Evolutionary conservation across 768 basidiomycete species (phyloP).

Genomic region (Lentinula aciculospora): DNA sequence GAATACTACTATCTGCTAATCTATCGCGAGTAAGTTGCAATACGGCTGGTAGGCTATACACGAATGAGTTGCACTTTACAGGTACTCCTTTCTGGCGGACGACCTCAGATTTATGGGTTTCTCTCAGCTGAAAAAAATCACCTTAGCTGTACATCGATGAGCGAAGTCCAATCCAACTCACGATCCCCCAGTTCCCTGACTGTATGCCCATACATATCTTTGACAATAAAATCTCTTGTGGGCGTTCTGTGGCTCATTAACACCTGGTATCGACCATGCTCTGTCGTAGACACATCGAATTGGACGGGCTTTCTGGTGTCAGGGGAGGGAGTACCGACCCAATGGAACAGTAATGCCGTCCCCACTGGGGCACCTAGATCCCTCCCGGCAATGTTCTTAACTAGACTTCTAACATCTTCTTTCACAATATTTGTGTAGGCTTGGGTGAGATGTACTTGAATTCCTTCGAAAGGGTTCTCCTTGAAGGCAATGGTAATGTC

Average conservation of each 20-base stretch:
- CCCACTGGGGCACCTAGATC: not conserved
- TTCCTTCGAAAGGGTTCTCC: not conserved
- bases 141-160: no score
- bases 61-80: no score
- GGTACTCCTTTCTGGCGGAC: no score
- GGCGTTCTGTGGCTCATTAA: not conserved
- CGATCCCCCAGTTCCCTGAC: not conserved
- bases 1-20: no score
- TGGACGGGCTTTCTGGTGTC: not conserved
- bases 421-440: not conserved
- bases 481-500: not conserved
- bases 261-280: not conserved
- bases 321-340: not conserved
- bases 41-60: no score
- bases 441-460: not conserved
- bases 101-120: not conserved
- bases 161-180: not conserved
- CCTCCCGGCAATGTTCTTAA: not conserved
- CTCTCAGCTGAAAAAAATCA: not conserved
- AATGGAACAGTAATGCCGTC: not conserved
- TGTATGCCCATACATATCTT: not conserved
- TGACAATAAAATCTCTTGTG: not conserved
- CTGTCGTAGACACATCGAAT: not conserved
- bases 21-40: no score
- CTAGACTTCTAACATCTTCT: not conserved